These are phyloP conservation scores for Colletotrichum gigasporum DNA, from an alignment of 2,329 filamentous ascomycete species.

Conservation along the genomic window DNA sequence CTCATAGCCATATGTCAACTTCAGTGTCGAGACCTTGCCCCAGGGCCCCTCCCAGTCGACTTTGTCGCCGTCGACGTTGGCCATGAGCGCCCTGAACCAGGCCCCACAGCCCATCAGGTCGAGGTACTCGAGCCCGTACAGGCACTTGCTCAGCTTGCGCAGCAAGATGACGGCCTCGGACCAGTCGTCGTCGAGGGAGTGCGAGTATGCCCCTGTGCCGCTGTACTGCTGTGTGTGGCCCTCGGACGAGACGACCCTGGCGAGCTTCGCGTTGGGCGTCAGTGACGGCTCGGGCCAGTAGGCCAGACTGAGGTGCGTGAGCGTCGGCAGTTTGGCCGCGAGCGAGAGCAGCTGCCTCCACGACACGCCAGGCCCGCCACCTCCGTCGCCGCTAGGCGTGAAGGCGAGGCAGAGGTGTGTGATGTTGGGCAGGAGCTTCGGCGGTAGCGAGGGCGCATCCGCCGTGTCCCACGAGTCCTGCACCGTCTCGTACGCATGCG, in stretches of 20 bases:
- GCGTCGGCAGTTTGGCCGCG: slow-evolving; percentile 58
- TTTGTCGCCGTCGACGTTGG: slow-evolving; percentile 51
- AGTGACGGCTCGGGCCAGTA: slow-evolving; percentile 70
- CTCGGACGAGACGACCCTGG: slow-evolving; percentile 55
- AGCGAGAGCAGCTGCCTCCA: slow-evolving; percentile 68
- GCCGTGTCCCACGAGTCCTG: slow-evolving; percentile 65
- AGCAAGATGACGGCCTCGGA: slow-evolving; percentile 66
- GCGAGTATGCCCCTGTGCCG: slow-evolving; percentile 66
- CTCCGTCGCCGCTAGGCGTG: slow-evolving; percentile 40
- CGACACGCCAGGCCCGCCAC: slow-evolving; percentile 49
- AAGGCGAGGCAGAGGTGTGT: slow-evolving; percentile 70
- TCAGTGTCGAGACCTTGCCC: slow-evolving; percentile 60
- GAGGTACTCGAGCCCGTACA: slow-evolving; percentile 69
- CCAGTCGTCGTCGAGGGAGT: slow-evolving; percentile 67
- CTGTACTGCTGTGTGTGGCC: slow-evolving; percentile 59
- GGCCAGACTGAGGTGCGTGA: slow-evolving; percentile 70
- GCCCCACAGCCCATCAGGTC: slow-evolving; percentile 67
- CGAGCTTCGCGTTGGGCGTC: slow-evolving; percentile 62
- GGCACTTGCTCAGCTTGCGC: slow-evolving; percentile 59
- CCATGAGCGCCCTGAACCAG: slow-evolving; percentile 62
- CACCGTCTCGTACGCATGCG: slow-evolving; percentile 38
- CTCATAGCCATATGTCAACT: slow-evolving; percentile 55
- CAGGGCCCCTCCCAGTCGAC: slow-evolving; percentile 65
- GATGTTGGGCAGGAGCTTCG: slow-evolving; percentile 61
- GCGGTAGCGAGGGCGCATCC: slow-evolving; percentile 38